Evolutionary conservation across 1,139 yeast species (phyloP).

Genomic region (Williopsis jadinii): DNA sequence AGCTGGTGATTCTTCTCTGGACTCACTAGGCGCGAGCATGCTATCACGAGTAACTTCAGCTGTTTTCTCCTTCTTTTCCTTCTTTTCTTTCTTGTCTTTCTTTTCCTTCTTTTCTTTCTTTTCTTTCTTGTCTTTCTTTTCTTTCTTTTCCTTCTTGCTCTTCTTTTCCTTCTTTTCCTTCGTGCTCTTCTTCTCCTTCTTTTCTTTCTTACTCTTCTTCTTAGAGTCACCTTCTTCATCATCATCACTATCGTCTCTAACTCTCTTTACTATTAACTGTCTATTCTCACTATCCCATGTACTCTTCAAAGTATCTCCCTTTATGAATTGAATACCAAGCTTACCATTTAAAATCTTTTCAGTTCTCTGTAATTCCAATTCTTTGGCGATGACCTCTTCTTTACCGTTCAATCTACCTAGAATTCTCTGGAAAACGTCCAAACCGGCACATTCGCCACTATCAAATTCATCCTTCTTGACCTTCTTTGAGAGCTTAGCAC

Average conservation of each 20-base stretch:
- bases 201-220: constrained; percentile 22
- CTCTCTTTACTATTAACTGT: constrained; percentile 24
- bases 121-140: constrained; percentile 19
- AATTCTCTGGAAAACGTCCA: constrained; percentile 88
- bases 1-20: constrained; percentile 28
- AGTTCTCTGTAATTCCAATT: constrained; percentile 58
- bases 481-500: constrained; percentile 63
- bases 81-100: constrained; percentile 21
- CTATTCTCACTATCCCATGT: constrained; percentile 73
- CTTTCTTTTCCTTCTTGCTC: constrained; percentile 23
- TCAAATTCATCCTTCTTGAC: constrained; percentile 55
- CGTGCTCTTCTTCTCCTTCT: constrained; percentile 21
- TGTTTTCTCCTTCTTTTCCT: constrained; percentile 27
- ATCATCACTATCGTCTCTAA: constrained; percentile 21
- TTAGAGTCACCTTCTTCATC: constrained; percentile 20
- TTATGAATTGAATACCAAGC: constrained; percentile 83
- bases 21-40: constrained; percentile 32
- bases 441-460: constrained; percentile 80
- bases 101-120: constrained; percentile 23
- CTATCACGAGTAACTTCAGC: constrained; percentile 31
- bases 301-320: constrained; percentile 75
- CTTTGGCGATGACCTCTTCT: constrained; percentile 50
- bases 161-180: constrained; percentile 28
- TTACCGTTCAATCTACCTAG: constrained; percentile 81
- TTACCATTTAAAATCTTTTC: constrained; percentile 67